Base-by-base conservation (phyloP, 129 eudicot genomes). In the Daucus carota region DNA sequence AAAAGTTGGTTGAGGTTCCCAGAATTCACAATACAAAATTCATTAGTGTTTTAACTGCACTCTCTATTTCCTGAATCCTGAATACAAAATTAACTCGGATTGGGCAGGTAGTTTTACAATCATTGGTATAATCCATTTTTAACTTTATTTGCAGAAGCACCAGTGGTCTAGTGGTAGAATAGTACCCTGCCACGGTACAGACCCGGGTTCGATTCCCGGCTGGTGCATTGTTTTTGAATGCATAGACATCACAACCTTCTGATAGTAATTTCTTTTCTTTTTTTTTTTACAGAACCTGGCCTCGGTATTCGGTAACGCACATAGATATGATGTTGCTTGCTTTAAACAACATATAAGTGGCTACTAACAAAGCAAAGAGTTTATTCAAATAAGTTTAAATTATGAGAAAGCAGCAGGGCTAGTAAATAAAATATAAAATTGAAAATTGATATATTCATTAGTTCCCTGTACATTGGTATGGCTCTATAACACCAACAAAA, bases 151-250 rank as follows among this genome's bases (percentile, higher is more conserved):
- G 6, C 0, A 0, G 3, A n/a, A 0, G 50, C 96, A 90, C 96
- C 96, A 87, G 92, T 93, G 97, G 98, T 87, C 98, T 90, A 90
- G 97, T 93, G 97, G 96, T 93, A 93, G 90, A 90, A 90, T 89
- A 90, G 97, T 90, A 93, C 90, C 96, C 96, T 88, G 91, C 97
- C 96, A 90, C 93, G 92, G 97, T 89, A 90, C 97, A 90, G 91
- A 89, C 96, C 97, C 97, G 91, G 94, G 74, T 70, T 41, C 74
- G 74, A 41, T 70, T 70, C 74, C 74, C 74, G 74, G 74, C 74
- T 70, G 74, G 74, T 68, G 73, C 73, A 38, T 45, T 0, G 0
- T 40, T 40, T 40, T 40, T 40, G 5, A 36, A 36, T 36, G 57
- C 57, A 4, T 4, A 1, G n/a, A 47, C n/a, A 47, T 47, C n/a